Conservation (phyloP, 768 basidiomycete species). For the Mycena filopes region DNA sequence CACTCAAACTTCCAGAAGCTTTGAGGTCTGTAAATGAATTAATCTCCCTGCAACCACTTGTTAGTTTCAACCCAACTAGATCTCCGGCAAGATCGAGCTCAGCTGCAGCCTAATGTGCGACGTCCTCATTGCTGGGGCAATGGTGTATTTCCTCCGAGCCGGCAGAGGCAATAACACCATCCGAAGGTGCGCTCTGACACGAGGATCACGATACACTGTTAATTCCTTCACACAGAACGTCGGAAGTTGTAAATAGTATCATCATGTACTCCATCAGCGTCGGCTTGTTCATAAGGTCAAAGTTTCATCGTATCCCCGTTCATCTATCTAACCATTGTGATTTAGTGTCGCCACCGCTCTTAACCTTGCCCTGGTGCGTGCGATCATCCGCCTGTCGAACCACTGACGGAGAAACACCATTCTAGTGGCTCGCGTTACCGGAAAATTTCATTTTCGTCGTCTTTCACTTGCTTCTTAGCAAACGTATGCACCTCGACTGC, state of each 20-base stretch:
- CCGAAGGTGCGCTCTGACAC: neutral
- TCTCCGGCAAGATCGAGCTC: neutral
- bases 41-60: neutral
- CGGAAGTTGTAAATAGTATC: neutral
- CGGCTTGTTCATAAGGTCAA: neutral
- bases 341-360: too few relatives aligned
- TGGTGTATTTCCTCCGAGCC: conserved; percentile 3
- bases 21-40: neutral
- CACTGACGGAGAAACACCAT: too few relatives aligned
- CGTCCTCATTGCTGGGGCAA: neutral
- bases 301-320: too few relatives aligned
- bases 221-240: neutral
- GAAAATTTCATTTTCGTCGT: too few relatives aligned
- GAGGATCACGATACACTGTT: neutral
- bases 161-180: neutral
- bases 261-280: conserved; percentile 5
- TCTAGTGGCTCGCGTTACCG: too few relatives aligned
- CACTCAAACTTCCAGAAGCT: neutral
- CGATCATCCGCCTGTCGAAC: too few relatives aligned
- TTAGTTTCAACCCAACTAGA: neutral
- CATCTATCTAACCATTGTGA: too few relatives aligned
- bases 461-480: too few relatives aligned
- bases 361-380: too few relatives aligned
- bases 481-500: too few relatives aligned
- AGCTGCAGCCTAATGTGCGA: conserved; percentile 5